Base-by-base conservation (phyloP, 2,329 filamentous ascomycete genomes). In the Phyllosticta ampelicida region DNA sequence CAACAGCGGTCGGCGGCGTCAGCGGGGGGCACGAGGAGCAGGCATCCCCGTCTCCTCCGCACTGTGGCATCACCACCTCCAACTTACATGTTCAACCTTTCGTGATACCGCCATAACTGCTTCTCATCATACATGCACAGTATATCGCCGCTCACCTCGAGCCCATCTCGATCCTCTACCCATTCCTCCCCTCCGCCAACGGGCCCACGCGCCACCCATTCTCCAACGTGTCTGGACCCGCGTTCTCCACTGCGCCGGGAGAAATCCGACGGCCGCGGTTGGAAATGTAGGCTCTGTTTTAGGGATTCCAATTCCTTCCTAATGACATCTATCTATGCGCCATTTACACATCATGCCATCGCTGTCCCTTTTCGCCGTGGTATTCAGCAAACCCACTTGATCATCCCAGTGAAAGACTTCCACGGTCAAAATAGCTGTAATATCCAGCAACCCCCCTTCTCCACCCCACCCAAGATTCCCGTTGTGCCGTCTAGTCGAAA, bases 381-480 rank as follows among this genome's bases (percentile, higher is more conserved):
- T 44, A 44, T 44, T n/a, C 6, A 8, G 36, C 6, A n/a, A 6
- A 16, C 36, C 11, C 0, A 52, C 53, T 48, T 59, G 52, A 48
- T 52, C 54, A 18, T 54, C 52, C 19, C 56, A 50, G n/a, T n/a
- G n/a, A n/a, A n/a, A n/a, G n/a, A n/a, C n/a, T n/a, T n/a, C n/a
- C n/a, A n/a, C n/a, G n/a, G n/a, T n/a, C n/a, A n/a, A n/a, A n/a
- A n/a, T n/a, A n/a, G 36, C 13, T 16, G 36, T 44, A 16, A 16
- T 44, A 44, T 44, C 8, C 6, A 8, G 36, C 6, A n/a, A 6
- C 16, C 36, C 11, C 0, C 55, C 53, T 48, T 59, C 53, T 53
- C 48, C 54, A 18, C 51, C 52, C 19, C 56, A 50, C 51, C 54
- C 51, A 48, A 58, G 21, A 51, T 44, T 19, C 36, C 36, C 16